Evolutionary conservation across 495 filamentous ascomycete genomes (phyloP), one percentile per base, ranked within the genome.

Genomic region (Neurospora intermedia): DNA sequence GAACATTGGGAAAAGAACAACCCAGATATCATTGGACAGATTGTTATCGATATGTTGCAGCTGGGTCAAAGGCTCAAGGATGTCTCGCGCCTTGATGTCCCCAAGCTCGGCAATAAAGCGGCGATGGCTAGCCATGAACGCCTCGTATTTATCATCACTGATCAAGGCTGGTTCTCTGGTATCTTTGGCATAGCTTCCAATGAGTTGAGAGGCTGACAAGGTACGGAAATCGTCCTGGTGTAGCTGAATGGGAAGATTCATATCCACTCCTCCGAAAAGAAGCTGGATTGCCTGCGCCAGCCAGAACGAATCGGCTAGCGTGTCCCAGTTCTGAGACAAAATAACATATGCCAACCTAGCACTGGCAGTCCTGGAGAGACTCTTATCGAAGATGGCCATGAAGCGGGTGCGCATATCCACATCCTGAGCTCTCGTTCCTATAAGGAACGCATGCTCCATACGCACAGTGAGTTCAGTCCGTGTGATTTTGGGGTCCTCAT

Each of bases 401-500:
- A 98, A 98, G 40, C 95, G 91, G 77, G 97, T 97, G 39, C 96
- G 91, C 94, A 98, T 97, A 70, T 97, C 93, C 20, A 98, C 91
- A 80, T 99, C 96, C 76, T 94, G 91, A 7, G 95, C 96, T 80
- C 96, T 84, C 3, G 94, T 95, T 43, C 96, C 96, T 70, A 99
- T 94, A 75, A 99, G 85, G 86, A 99, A 99, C 16, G 96, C 96
- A 80, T 97, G 94, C 82, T 99, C 96, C 85, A 99, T 89, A 27
- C 96, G 88, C 7, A 99, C 96, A 0, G 96, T 98, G 69, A 99
- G 86, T 81, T 99, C 96, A 0, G 96, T 97, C 69, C 95, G 88
- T 1, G 93, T 93, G 76, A 99, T 95, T 82, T 94, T 96, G 0
- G 92, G 91, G 77, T 98, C 94, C 75, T 99, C 96, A 76, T 99